phyloP scores from a whole-genome alignment of 495 filamentous ascomycete species.

The Daldinia bambusicola region DNA sequence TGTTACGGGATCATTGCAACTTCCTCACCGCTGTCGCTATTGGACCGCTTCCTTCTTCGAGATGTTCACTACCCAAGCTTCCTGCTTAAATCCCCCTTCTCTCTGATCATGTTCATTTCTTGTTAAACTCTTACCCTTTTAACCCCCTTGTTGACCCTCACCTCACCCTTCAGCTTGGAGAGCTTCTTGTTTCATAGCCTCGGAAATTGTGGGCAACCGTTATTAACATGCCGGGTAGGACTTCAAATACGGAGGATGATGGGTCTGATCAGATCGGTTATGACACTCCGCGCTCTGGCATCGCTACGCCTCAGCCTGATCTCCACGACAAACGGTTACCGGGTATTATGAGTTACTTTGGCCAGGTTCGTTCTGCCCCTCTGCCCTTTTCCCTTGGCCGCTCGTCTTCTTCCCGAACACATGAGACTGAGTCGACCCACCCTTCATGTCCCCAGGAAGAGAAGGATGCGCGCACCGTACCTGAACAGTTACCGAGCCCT shows the following conservation, averaged over 20 bases:
- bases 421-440: conserved; percentile 50
- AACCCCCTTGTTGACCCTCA: conserved; percentile 13
- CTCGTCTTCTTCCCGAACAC: conserved; percentile 52
- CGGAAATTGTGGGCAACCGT: conserved; percentile 44
- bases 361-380: conserved; percentile 88
- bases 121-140: conserved; percentile 42
- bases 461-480: conserved; percentile 47
- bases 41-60: conserved; percentile 22
- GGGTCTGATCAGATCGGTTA: conserved; percentile 80
- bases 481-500: conserved; percentile 37
- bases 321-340: conserved; percentile 89
- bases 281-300: conserved; percentile 83
- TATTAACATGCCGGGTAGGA: conserved; percentile 61
- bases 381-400: conserved; percentile 52
- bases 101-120: conserved; percentile 41
- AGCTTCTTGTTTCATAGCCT: conserved; percentile 1
- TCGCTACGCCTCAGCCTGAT: conserved; percentile 89
- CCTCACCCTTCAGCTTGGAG: conserved; percentile 21
- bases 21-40: conserved; percentile 17
- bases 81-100: conserved; percentile 19
- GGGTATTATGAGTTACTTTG: conserved; percentile 92
- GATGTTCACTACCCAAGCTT: conserved; percentile 35
- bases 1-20: conserved; percentile 28
- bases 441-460: conserved; percentile 50
- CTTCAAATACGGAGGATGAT: conserved; percentile 70